Evolutionary conservation across 1,139 yeast genomes (phyloP), one percentile per base, ranked within the genome.

Genomic region (Kodamaea alishanica): DNA sequence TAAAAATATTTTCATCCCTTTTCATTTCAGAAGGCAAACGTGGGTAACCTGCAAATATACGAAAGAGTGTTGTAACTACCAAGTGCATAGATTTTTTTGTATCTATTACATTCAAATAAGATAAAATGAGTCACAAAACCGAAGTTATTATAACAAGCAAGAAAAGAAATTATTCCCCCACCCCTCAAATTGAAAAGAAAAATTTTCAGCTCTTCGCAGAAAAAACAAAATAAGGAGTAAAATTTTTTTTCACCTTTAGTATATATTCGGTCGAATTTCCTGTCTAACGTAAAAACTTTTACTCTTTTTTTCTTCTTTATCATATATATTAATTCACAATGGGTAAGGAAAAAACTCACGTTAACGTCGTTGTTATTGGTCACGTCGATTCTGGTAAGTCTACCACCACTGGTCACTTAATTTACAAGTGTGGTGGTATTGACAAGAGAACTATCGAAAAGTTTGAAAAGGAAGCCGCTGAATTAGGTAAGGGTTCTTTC

Each of bases 401-500:
- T 38, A 50, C 54, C 48, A 50, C 53, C 52, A 49, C 54, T 74
- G 97, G 97, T 76, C 97, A 89, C 97, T 86, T 90, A 79, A 90
- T 90, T 71, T 90, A 74, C 95, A 90, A 90, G 94, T 68, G 77
- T 75, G 83, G 83, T 76, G 83, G 89, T 82, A 83, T 83, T 60
- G 94, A 88, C 80, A 88, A 89, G 87, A 86, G 96, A 83, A 89
- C 96, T 71, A 89, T 89, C 68, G 96, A 89, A 80, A 88, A 88
- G 86, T 88, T 88, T 78, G 96, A 88, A 81, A 87, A 87, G 84
- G 96, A 88, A 77, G 96, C 96, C 69, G 95, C 95, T 68, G 96
- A 87, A 77, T 84, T 87, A 72, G 95, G 95, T 73, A 87, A 86
- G 84, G 95, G 95, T 81, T 87, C 96, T 70, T 87, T 87, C 94